Evolutionary conservation across 1,284 basidiomycete species (phyloP), one percentile per base, ranked within the genome.

Genomic region (Boletus smithii): DNA sequence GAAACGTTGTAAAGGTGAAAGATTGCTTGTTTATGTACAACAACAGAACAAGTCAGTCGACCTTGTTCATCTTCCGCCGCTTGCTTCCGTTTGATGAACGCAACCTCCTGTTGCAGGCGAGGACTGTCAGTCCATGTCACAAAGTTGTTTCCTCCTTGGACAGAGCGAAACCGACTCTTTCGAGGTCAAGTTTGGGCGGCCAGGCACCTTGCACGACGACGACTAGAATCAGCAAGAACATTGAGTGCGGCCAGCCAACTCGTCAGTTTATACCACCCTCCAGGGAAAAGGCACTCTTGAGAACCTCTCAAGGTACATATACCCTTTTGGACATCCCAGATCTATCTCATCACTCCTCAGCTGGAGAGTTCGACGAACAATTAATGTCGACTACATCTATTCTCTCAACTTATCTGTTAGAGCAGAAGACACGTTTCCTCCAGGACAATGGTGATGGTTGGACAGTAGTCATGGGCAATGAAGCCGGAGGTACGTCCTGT

Each of bases 391-490:
- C 56, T 3, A 20, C 52, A 0, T 54, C 60, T 17, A 59, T 57
- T 29, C 59, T 79, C 46, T 62, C 68, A 26, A 53, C 64, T 30
- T 76, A 72, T 52, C 63, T 79, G n/a, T 50, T 43, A 3, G 55
- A 57, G 26, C 57, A 70, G 29, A 77, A 75, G 56, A 54, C 57
- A 18, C 59, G 57, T 29, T 79, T 73, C 50, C 61, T 79, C 9
- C 55, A 47, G 24, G 73, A 73, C 24, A 66, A 69, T 44, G 75
- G 62, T 10, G 57, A 61, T 8, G 77, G 83, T 35, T 97, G 92
- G 92, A 85, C 79, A 0, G 73, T 95, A 5, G 85, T 83, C 0
- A 89, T 91, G 80, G 93, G 93, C 1, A 95, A 97, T 62, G 92
- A 95, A 68, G 89, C 93, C 9, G 91, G 91, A 62, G 92, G 93